Percentiles rank a stretch among this genome's conserved stretches.
These are phyloP conservation scores for Sporothrix schenckii DNA, from an alignment of 2,329 filamentous ascomycete genomes.

Conservation along the genomic window DNA sequence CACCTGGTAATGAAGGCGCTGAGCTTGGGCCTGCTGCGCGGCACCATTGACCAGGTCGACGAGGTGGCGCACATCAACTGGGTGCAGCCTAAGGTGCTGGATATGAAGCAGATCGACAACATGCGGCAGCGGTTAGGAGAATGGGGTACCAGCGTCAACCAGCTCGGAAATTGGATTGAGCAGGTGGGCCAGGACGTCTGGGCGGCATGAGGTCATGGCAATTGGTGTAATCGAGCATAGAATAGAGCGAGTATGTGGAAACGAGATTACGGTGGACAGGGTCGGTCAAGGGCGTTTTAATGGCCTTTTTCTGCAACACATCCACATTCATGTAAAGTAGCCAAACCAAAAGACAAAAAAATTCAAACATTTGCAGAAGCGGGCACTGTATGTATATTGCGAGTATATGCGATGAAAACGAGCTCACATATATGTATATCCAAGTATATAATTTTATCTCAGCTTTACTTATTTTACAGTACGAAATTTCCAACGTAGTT, in stretches of 20 bases:
- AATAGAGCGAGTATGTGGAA: background rate
- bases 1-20: conserved; percentile 99
- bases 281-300: background rate
- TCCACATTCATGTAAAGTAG: conserved; percentile 17
- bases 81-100: conserved; percentile 98
- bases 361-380: background rate
- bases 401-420: no score
- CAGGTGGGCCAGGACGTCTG: conserved; percentile 91
- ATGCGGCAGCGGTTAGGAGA: conserved; percentile 88
- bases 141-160: conserved; percentile 95
- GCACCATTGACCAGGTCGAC: conserved; percentile 95
- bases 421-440: background rate
- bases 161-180: conserved; percentile 97
- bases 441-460: no score
- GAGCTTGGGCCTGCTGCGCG: conserved; percentile 83
- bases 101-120: conserved; percentile 90
- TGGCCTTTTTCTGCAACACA: background rate
- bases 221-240: background rate
- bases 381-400: background rate
- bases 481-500: no score
- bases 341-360: conserved; percentile 16
- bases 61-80: conserved; percentile 94
- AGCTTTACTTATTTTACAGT: background rate
- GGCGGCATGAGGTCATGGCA: conserved; percentile 64
- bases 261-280: background rate